Percentiles rank a stretch among this genome's conserved stretches.
phyloP scores from a whole-genome alignment of 495 filamentous ascomycete genomes.

The Talaromyces liani region DNA sequence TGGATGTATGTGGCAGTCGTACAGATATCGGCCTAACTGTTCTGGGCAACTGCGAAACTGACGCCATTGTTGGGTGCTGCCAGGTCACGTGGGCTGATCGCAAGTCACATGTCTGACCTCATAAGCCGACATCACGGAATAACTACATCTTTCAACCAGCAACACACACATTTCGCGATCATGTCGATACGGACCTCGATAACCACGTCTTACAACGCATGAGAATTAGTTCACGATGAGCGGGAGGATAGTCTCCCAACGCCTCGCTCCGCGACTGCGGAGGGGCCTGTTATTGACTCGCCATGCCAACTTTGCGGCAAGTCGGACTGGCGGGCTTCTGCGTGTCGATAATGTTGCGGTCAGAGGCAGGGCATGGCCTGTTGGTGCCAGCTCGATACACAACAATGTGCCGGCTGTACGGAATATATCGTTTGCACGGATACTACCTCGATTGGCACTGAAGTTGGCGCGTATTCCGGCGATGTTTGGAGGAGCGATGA shows the following conservation, averaged over 20 bases:
- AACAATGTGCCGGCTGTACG: slow-evolving; percentile 75
- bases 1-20: not conserved
- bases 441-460: slow-evolving; percentile 79
- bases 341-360: slow-evolving; percentile 56
- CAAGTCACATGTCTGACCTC: not conserved
- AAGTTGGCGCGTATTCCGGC: slow-evolving; percentile 85
- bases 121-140: not conserved
- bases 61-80: not conserved
- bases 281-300: slow-evolving; percentile 51
- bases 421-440: slow-evolving; percentile 75
- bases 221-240: slow-evolving; percentile 55
- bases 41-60: not conserved
- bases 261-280: slow-evolving; percentile 59
- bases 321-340: slow-evolving; percentile 60
- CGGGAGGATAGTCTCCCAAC: slow-evolving; percentile 70
- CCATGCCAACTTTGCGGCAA: slow-evolving; percentile 54
- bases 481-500: slow-evolving; percentile 79
- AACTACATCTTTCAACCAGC: not conserved
- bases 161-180: not conserved
- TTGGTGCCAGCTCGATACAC: slow-evolving; percentile 69
- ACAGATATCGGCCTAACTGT: not conserved
- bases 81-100: not conserved
- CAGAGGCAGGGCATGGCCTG: slow-evolving; percentile 62
- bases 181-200: slow-evolving; percentile 2
- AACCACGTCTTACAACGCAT: slow-evolving; percentile 15